phyloP scores from a whole-genome alignment of 208 protist genomes.

The Acanthamoeba castellanii region DNA sequence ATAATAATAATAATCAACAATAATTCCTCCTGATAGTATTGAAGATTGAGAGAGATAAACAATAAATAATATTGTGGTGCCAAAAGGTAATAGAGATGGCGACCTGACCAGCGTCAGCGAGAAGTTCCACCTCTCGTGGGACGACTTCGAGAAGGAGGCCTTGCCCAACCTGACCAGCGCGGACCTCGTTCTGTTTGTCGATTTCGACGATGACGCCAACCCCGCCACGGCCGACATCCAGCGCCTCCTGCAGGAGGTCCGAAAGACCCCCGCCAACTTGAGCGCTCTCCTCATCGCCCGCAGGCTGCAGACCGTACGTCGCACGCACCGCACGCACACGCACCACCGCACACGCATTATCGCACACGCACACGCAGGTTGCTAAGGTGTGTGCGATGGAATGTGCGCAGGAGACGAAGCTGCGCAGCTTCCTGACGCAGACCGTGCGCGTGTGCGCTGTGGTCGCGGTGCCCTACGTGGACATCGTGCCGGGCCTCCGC shows the following conservation, averaged over 20 bases:
- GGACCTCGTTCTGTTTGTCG: slow-evolving; percentile 26
- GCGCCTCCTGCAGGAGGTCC: background rate
- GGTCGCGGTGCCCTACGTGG: slow-evolving; percentile 35
- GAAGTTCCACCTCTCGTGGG: slow-evolving; percentile 33
- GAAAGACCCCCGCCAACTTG: background rate
- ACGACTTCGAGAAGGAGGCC: slow-evolving; percentile 18
- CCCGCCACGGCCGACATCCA: background rate
- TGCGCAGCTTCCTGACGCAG: background rate
- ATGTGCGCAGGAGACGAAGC: background rate
- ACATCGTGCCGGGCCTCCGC: background rate
- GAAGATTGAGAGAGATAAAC: no score
- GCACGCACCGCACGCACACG: background rate
- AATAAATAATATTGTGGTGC: no score
- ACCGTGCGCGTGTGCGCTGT: background rate
- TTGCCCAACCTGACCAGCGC: background rate
- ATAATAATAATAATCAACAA: no score
- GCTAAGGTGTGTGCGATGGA: background rate
- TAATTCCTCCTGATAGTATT: no score
- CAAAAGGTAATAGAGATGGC: background rate
- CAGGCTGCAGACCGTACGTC: background rate
- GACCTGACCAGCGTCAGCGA: slow-evolving; percentile 2
- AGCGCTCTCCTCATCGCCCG: background rate
- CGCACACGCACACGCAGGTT: background rate
- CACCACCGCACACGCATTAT: background rate
- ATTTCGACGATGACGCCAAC: background rate